Evolutionary conservation across 805 yeast genomes (phyloP), one percentile per base, ranked within the genome.

Genomic region (Saturnispora zaruensis): DNA sequence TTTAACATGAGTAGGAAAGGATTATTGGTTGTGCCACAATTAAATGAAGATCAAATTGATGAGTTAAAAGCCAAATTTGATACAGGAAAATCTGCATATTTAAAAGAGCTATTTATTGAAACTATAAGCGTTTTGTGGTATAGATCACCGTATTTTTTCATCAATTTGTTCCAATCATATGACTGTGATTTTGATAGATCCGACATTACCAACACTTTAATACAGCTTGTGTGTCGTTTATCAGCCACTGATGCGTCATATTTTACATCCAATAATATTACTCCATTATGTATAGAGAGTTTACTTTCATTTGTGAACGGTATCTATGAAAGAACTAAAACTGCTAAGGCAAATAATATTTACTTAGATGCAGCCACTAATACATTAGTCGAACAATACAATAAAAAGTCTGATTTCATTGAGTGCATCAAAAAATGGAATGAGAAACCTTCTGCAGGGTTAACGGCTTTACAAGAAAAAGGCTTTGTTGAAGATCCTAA

Each of bases 281-380:
- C 99, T 0, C 96, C 98, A 0, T 76, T 89, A 6, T 91, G 98
- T 59, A 70, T 93, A 46, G 98, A 93, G 59, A 96, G 97, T 1
- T 65, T 93, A 3, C 70, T 91, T 21, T 75, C 86, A 2, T 80
- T 84, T 50, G 71, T 90, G 40, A 77, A 79, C 51, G 81, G 82
- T 14, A 70, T 87, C 43, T 75, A 77, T 55, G 78, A 75, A 43
- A 62, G 82, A 60, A 61, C 78, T 54, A 69, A 72, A 66, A 42
- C 58, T 44, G 62, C 65, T 3, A 59, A 51, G 14, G 58, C 62
- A 28, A 51, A 59, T 21, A 61, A 60, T 34, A 54, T 63, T 41
- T 6, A 16, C 24, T 2, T 41, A 14, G 54, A 55, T 7, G 44
- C 53, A 2, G 50, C 50, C 5, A 47, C 53, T 8, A 71, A 69